Evolutionary conservation across 2,329 filamentous ascomycete genomes (phyloP), one percentile per base, ranked within the genome.

Genomic region (Cytospora piceicola): DNA sequence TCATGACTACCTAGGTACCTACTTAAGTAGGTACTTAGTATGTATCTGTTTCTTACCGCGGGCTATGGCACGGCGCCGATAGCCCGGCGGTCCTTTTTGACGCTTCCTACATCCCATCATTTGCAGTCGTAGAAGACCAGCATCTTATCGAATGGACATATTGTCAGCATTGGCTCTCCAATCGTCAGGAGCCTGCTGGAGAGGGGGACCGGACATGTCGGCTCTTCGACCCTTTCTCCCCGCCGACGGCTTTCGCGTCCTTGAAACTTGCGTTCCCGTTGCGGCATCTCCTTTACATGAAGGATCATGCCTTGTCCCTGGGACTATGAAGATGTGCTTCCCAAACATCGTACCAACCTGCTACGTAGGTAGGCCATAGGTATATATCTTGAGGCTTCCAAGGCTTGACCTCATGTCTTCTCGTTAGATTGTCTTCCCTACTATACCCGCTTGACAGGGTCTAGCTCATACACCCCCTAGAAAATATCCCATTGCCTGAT

Each of bases 161-260:
- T 14, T 36, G 34, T 15, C 12, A 4, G 3, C 14, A 36, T 14
- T 15, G 34, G 34, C 34, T 36, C 34, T 36, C 34, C 34, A 15
- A 36, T n/a, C 22, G 7, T 7, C 4, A n/a, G 46, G 20, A 22
- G 22, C 20, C 20, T 15, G 24, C n/a, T 20, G 32, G 20, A 62
- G 27, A 24, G 34, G n/a, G 32, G 29, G 27, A 22, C 52, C 60
- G 52, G 59, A 49, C 32, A 34, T 34, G 52, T 53, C 59, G 52
- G 59, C 29, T 22, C 1, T 49, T 36, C 2, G 39, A n/a, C 24
- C n/a, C 54, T 49, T 36, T 42, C 20, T 49, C 29, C 34, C 29
- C 49, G 52, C 51, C 52, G 24, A 32, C 36, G n/a, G 52, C 39
- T 53, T 17, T 17, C 39, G 39, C 39, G 39, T 42, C 39, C 39